These are phyloP conservation scores for Penicillium sp. DNA, from an alignment of 2,329 filamentous ascomycete genomes.

Conservation along the genomic window DNA sequence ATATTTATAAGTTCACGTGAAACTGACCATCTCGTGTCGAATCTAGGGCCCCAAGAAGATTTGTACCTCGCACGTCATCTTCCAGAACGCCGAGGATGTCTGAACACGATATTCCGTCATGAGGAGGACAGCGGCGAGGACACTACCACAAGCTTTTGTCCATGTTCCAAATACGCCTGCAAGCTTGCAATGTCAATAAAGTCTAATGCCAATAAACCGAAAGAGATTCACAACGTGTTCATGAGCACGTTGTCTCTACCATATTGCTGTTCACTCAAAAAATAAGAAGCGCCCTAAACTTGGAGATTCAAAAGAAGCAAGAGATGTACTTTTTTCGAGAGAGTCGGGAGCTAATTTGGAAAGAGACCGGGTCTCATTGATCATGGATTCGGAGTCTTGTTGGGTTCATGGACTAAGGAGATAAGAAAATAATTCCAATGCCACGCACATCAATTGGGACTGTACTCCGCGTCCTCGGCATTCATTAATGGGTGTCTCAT, in stretches of 20 bases:
- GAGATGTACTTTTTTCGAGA: too few species aligned
- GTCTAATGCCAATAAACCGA: slow-evolving; percentile 6
- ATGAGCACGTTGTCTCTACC: background rate
- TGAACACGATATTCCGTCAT: background rate
- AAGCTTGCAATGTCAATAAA: slow-evolving; percentile 11
- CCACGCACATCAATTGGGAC: too few species aligned
- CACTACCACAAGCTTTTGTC: slow-evolving; percentile 1
- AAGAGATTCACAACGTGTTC: slow-evolving; percentile 3
- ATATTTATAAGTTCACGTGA: too few species aligned
- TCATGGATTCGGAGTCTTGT: too few species aligned
- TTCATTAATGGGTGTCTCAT: slow-evolving; percentile 1
- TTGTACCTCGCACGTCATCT: slow-evolving; percentile 23
- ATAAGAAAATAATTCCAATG: too few species aligned
- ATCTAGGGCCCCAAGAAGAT: slow-evolving; percentile 22
- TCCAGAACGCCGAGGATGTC: slow-evolving; percentile 16
- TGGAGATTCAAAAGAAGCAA: too few species aligned
- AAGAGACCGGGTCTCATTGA: too few species aligned
- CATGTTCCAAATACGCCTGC: background rate
- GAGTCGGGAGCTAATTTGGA: too few species aligned
- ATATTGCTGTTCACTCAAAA: too few species aligned
- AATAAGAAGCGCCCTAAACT: too few species aligned
- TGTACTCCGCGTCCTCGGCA: too few species aligned
- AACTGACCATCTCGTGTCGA: background rate
- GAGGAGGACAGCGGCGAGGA: background rate
- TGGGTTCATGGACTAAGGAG: too few species aligned